Evolutionary conservation across 2,329 filamentous ascomycete genomes (phyloP).

Genomic region (Monosporascus sp.): DNA sequence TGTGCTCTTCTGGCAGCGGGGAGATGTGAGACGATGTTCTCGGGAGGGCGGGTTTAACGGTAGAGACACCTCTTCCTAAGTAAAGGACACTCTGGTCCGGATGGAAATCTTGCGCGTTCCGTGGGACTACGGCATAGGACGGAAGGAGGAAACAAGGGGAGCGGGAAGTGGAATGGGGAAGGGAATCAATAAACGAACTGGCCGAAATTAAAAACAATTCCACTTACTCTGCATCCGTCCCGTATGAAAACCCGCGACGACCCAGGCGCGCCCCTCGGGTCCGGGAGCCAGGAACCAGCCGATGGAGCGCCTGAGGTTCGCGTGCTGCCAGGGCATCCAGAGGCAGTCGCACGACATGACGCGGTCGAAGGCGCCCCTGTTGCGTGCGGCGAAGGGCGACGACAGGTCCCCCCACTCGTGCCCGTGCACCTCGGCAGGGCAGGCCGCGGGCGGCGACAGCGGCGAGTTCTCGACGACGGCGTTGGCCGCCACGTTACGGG

Average conservation of each 20-base stretch:
- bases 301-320: conserved; percentile 59
- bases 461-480: conserved; percentile 32
- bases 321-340: conserved; percentile 71
- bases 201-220: too few relatives aligned
- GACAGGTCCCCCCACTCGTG: conserved; percentile 60
- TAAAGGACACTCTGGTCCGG: too few relatives aligned
- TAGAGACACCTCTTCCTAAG: too few relatives aligned
- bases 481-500: conserved; percentile 52
- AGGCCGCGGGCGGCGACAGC: conserved; percentile 9
- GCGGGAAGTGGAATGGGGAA: too few relatives aligned
- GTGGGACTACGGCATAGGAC: too few relatives aligned
- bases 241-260: conserved; percentile 69
- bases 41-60: too few relatives aligned
- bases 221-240: conserved; percentile 20
- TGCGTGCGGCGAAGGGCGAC: conserved; percentile 23
- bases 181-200: too few relatives aligned
- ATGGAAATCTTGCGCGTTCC: too few relatives aligned
- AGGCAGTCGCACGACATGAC: conserved; percentile 68
- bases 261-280: conserved; percentile 48
- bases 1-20: too few relatives aligned
- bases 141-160: too few relatives aligned
- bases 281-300: conserved; percentile 49
- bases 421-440: conserved; percentile 44
- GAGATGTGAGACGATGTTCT: too few relatives aligned
- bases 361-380: conserved; percentile 46